A percentile compares a stretch with the other conserved stretches of the same genome.
Conservation (phyloP, 495 filamentous ascomycete species). For the Collariella sp. region DNA sequence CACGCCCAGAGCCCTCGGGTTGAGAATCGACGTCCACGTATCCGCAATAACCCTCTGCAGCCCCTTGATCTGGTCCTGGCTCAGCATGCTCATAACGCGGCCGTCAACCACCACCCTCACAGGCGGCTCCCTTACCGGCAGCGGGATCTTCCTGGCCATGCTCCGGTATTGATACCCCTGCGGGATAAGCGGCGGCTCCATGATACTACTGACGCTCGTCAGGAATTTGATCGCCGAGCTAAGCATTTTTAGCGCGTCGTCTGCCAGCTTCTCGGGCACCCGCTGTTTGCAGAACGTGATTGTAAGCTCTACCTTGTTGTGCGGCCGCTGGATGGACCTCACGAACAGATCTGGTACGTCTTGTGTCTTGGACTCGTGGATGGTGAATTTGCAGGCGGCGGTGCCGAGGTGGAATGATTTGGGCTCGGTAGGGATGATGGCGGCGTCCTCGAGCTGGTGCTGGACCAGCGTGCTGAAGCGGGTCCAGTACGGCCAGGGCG, state of each 20-base stretch:
- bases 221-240: constrained; percentile 34
- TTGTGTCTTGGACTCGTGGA: constrained; percentile 32
- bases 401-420: constrained; percentile 35
- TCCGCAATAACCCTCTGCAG: constrained; percentile 32
- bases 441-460: constrained; percentile 33
- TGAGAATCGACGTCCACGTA: constrained; percentile 35
- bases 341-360: constrained; percentile 36
- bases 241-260: constrained; percentile 36
- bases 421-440: constrained; percentile 23
- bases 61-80: constrained; percentile 21
- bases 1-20: constrained; percentile 33
- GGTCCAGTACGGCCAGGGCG: constrained; percentile 42
- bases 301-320: constrained; percentile 28
- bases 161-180: constrained; percentile 28
- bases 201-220: constrained; percentile 27
- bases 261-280: constrained; percentile 30
- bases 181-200: constrained; percentile 35
- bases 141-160: constrained; percentile 31
- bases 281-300: constrained; percentile 38
- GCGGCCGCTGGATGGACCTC: constrained; percentile 27
- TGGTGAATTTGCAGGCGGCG: constrained; percentile 31
- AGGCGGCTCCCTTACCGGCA: constrained; percentile 17
- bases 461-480: constrained; percentile 39
- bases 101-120: constrained; percentile 7
- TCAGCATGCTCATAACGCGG: constrained; percentile 10